phyloP scores from a whole-genome alignment of 176 grass and related monocot genomes.

The Paspalum notatum region DNA sequence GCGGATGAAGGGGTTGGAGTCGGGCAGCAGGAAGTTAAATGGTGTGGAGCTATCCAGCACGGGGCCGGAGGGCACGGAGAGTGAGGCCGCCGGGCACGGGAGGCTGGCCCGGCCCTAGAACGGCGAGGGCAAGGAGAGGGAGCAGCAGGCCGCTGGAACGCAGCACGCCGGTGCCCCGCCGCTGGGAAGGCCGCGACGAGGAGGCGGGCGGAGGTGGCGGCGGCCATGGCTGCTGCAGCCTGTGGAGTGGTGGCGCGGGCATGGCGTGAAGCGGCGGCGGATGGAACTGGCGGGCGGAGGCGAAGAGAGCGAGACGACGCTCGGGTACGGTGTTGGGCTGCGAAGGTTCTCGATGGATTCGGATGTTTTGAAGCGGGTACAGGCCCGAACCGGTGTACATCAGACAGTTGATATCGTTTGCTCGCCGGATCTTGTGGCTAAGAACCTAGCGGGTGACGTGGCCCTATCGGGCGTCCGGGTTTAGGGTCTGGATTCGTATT shows the following conservation, averaged over 20 bases:
- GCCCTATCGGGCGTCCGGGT: too few relatives aligned
- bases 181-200: conserved; percentile 39
- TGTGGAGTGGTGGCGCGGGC: background rate
- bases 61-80: conserved; percentile 36
- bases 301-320: background rate
- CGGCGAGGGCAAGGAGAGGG: conserved; percentile 43
- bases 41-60: conserved; percentile 14
- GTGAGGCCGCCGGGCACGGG: conserved; percentile 33
- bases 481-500: too few relatives aligned
- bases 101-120: conserved; percentile 37
- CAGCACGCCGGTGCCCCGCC: conserved; percentile 28
- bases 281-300: background rate
- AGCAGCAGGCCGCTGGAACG: conserved; percentile 13
- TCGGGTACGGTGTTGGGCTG: too few relatives aligned
- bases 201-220: conserved; percentile 51
- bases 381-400: too few relatives aligned
- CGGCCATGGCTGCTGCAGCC: conserved; percentile 62
- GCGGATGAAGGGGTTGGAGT: conserved; percentile 57
- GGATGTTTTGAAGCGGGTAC: too few relatives aligned
- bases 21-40: conserved; percentile 37
- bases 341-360: too few relatives aligned
- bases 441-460: too few relatives aligned
- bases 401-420: too few relatives aligned
- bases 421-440: too few relatives aligned
- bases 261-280: background rate